Percentiles rank a stretch among this genome's conserved stretches.
Evolutionary conservation across 202 grass and related monocot species (phyloP).

Genomic region (Thinopyrum obtusiflorum): DNA sequence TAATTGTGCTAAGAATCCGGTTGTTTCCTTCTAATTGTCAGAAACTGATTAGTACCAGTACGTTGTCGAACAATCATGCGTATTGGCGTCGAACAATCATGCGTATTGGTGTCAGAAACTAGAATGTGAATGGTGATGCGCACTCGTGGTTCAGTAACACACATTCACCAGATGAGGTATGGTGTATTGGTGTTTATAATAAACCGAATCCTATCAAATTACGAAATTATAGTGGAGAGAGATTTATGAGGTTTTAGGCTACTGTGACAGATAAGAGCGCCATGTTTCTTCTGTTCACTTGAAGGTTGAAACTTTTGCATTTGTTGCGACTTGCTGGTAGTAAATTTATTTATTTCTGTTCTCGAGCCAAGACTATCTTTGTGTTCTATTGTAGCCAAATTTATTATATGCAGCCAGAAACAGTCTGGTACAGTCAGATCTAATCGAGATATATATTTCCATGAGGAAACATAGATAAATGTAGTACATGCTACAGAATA

Average conservation of each 20-base stretch:
- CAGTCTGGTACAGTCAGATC: slow-evolving; percentile 5
- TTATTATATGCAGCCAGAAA: not conserved
- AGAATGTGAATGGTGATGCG: not conserved
- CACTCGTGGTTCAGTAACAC: not conserved
- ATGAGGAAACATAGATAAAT: not conserved
- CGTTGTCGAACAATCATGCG: not conserved
- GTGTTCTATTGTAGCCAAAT: not conserved
- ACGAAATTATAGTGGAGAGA: not conserved
- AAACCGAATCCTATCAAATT: not conserved
- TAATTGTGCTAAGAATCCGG: not conserved
- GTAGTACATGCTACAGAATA: not conserved
- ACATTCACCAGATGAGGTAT: not conserved
- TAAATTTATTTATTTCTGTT: not conserved
- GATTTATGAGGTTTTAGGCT: slow-evolving; percentile 1
- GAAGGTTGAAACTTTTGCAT: not conserved
- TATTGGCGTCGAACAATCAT: not conserved
- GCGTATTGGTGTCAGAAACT: not conserved
- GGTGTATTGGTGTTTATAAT: not conserved
- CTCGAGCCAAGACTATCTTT: not conserved
- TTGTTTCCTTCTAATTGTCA: not conserved
- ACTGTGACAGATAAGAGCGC: not conserved
- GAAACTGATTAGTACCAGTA: not conserved
- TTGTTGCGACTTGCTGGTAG: not conserved
- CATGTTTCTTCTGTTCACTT: not conserved
- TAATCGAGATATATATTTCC: not conserved